A percentile compares a stretch with the other conserved stretches of the same genome.
Evolutionary conservation across 1,284 basidiomycete genomes (phyloP).

Genomic region (Fereydounia khargensis): DNA sequence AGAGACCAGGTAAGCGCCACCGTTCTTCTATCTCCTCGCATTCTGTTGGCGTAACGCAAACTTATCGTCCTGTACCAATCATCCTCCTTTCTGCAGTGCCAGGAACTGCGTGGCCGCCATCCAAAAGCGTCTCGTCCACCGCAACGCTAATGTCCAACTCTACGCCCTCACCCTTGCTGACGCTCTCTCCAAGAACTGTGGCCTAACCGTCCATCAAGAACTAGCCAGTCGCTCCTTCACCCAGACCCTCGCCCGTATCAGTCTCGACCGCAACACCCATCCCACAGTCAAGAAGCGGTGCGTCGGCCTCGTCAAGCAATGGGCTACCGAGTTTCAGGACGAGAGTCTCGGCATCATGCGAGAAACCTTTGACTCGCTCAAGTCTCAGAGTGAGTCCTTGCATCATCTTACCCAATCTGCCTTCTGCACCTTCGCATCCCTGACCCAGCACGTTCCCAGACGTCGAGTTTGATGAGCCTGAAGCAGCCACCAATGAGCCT

Average conservation of each 20-base stretch:
- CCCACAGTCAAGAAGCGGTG: conserved; percentile 79
- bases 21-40: background rate
- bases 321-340: conserved; percentile 75
- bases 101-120: conserved; percentile 80
- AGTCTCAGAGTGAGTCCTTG: conserved; percentile 67
- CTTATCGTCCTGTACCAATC: background rate
- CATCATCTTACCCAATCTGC: background rate
- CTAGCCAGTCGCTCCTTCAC: conserved; percentile 88
- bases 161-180: conserved; percentile 69
- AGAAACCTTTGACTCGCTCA: conserved; percentile 79
- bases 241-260: conserved; percentile 76
- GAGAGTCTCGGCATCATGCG: conserved; percentile 82
- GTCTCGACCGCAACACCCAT: conserved; percentile 87
- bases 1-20: conserved; percentile 36
- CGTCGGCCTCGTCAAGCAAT: conserved; percentile 72
- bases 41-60: background rate
- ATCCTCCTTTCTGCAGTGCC: conserved; percentile 64
- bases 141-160: conserved; percentile 93
- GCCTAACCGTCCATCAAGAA: conserved; percentile 76
- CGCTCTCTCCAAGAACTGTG: conserved; percentile 77
- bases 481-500: conserved; percentile 8
- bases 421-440: background rate
- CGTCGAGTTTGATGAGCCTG: conserved; percentile 19
- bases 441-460: conserved; percentile 4
- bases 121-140: conserved; percentile 85